Conservation (phyloP, 106 monocot species). For the Dioscorea alata region DNA sequence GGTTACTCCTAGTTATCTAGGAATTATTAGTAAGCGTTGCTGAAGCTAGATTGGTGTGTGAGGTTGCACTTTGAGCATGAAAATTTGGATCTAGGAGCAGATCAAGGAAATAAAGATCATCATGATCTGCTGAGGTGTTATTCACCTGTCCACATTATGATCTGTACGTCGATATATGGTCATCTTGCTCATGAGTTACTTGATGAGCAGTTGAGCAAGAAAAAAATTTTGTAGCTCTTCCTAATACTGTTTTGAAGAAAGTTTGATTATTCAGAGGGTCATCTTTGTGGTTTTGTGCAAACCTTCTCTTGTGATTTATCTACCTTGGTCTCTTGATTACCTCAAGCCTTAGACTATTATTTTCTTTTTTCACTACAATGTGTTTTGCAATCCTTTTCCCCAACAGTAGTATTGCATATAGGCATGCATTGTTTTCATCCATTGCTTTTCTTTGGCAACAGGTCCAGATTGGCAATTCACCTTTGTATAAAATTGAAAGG, state of each 20-base stretch:
- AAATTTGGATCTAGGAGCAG: too few species aligned
- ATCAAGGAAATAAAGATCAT: too few species aligned
- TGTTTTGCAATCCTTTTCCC: not conserved
- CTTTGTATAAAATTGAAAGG: constrained; percentile 55
- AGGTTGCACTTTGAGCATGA: too few species aligned
- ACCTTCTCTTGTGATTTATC: not conserved
- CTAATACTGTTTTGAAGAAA: not conserved
- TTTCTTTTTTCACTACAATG: not conserved
- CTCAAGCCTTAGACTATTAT: not conserved
- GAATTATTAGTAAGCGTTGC: too few species aligned
- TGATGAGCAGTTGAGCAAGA: too few species aligned
- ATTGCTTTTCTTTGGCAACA: constrained; percentile 7
- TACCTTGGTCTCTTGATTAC: not conserved
- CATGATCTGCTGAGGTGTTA: too few species aligned
- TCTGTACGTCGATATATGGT: too few species aligned
- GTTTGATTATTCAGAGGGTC: not conserved
- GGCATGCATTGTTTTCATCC: not conserved
- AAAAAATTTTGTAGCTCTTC: too few species aligned
- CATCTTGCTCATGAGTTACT: too few species aligned
- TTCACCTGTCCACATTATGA: too few species aligned
- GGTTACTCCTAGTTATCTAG: too few species aligned
- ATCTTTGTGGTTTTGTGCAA: not conserved
- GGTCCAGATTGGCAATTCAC: constrained; percentile 65
- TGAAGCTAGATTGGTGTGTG: too few species aligned
- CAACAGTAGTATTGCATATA: not conserved